A percentile compares a stretch with the other conserved stretches of the same genome.
These are phyloP conservation scores for Melaleuca quinquenervia DNA, from an alignment of 345 rosid species.

Conservation along the genomic window DNA sequence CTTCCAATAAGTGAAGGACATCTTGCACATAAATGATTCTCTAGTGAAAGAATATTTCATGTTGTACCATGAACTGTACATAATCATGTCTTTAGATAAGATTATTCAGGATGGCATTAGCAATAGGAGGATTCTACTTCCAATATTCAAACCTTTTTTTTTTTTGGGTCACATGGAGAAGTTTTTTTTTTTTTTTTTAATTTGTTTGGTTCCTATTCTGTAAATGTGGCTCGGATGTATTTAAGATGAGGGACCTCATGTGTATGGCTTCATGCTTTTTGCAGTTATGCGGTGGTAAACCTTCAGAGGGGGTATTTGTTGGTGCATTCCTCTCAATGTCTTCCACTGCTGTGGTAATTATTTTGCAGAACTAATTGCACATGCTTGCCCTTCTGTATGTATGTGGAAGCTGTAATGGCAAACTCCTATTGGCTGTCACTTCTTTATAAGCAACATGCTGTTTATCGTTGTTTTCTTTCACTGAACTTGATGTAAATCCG, in stretches of 20 bases:
- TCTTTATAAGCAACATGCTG: not conserved
- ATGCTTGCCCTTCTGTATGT: not conserved
- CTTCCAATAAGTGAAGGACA: not conserved
- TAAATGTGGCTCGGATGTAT: not conserved
- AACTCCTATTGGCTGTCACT: not conserved
- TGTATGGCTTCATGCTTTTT: constrained; percentile 15
- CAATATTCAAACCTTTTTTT: not conserved
- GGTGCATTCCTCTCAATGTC: constrained; percentile 92
- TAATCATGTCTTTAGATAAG: not conserved
- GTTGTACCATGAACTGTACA: not conserved
- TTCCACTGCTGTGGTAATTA: constrained; percentile 86
- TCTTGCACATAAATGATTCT: not conserved
- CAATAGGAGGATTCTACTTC: not conserved
- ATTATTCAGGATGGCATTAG: not conserved
- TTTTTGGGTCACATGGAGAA: not conserved
- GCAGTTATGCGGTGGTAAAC: constrained; percentile 87
- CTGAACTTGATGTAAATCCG: not conserved
- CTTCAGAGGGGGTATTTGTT: constrained; percentile 85
- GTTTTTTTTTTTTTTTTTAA: not conserved
- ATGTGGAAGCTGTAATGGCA: not conserved
- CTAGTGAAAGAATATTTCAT: not conserved
- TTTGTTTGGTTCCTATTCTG: not conserved
- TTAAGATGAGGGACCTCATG: constrained; percentile 3
- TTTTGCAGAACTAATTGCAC: not conserved
- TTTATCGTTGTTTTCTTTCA: not conserved